Conservation (phyloP, 1,284 basidiomycete species). For the Filobasidium uniguttulatum region DNA sequence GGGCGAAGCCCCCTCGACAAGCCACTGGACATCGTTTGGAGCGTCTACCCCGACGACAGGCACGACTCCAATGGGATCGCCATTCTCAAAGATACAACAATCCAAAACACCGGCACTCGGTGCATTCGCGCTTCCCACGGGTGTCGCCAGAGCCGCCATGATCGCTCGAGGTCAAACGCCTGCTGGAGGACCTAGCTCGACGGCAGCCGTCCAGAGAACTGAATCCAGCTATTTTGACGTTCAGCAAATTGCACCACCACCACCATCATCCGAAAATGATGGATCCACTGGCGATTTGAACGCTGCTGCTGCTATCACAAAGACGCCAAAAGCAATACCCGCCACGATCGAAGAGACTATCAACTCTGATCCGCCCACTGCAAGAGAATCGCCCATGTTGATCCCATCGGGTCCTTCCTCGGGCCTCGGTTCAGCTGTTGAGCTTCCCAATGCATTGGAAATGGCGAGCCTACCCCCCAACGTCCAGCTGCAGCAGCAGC, state of each 20-base stretch:
- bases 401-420: no score
- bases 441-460: no score
- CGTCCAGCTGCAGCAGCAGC: no score
- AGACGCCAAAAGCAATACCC: no score
- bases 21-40: conserved; percentile 9
- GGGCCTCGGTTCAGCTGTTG: no score
- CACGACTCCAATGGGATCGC: not conserved
- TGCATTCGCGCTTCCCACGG: not conserved
- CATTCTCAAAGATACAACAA: no score
- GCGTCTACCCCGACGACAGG: conserved; percentile 4
- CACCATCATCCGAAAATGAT: not conserved
- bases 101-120: not conserved
- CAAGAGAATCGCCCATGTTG: no score
- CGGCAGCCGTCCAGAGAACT: not conserved
- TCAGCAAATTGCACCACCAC: no score
- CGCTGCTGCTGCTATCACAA: not conserved
- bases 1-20: not conserved
- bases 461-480: no score
- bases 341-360: no score
- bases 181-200: no score
- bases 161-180: not conserved
- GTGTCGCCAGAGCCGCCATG: not conserved
- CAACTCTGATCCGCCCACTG: no score
- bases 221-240: not conserved
- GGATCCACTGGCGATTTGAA: not conserved